A percentile compares a stretch with the other conserved stretches of the same genome.
These are phyloP conservation scores for Cubamyces sp. DNA, from an alignment of 768 basidiomycete species.

Conservation along the genomic window DNA sequence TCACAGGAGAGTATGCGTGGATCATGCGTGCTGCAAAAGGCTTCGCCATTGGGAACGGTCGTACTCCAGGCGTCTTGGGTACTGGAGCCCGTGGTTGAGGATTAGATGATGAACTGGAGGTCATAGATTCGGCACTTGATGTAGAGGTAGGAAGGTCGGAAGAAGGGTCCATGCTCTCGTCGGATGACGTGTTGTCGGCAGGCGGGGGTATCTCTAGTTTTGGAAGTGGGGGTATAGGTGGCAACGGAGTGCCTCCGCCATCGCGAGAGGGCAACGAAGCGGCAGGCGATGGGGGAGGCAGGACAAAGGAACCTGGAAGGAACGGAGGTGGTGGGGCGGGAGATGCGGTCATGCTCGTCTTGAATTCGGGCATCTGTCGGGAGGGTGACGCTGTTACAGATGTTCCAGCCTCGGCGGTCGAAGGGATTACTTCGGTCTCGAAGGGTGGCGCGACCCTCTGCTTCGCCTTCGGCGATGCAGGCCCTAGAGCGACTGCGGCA, in stretches of 20 bases:
- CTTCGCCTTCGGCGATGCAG: conserved; percentile 42
- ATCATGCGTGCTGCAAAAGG: conserved; percentile 70
- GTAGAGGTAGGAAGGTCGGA: not conserved
- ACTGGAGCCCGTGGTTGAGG: not conserved
- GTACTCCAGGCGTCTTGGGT: conserved; percentile 39
- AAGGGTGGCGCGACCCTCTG: conserved; percentile 51
- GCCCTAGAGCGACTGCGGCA: conserved; percentile 32
- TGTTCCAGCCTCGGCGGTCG: not conserved
- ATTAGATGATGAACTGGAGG: not conserved
- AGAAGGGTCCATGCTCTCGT: conserved; percentile 14
- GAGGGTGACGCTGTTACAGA: conserved; percentile 28
- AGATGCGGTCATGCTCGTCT: conserved; percentile 33
- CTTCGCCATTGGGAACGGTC: conserved; percentile 70
- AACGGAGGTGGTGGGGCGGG: conserved; percentile 45
- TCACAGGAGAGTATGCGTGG: conserved; percentile 81
- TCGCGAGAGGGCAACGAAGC: conserved; percentile 59
- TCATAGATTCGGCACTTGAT: not conserved
- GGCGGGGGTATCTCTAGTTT: conserved; percentile 27
- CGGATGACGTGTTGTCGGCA: not conserved
- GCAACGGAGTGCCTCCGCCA: conserved; percentile 41
- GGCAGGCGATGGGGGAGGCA: conserved; percentile 78
- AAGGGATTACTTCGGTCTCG: conserved; percentile 56
- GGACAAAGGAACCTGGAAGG: conserved; percentile 71
- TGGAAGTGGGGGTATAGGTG: conserved; percentile 30
- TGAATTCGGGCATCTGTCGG: conserved; percentile 34